Evolutionary conservation across 805 yeast species (phyloP).

Genomic region (Myxozyma monticola): DNA sequence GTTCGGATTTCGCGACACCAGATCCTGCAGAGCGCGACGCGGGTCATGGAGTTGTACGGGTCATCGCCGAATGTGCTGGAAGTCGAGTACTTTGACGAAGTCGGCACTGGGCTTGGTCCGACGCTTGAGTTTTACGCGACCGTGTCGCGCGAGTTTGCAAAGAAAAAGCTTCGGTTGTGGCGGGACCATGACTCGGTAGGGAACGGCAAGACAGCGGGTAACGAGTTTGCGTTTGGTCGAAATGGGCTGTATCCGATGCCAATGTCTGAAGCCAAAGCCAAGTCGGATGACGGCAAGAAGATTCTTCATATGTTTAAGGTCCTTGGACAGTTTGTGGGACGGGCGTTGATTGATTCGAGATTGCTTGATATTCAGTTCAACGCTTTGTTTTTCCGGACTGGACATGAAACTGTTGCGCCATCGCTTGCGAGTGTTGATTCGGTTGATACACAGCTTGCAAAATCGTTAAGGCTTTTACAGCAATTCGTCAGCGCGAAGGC

Average conservation of each 20-base stretch:
- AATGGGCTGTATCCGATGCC: conserved; percentile 79
- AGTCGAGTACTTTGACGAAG: conserved; percentile 85
- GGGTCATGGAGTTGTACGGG: conserved; percentile 74
- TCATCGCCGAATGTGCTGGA: conserved; percentile 79
- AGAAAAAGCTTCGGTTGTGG: conserved; percentile 66
- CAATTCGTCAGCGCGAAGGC: conserved; percentile 43
- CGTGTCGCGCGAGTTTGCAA: conserved; percentile 73
- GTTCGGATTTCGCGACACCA: conserved; percentile 71
- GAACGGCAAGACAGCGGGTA: conserved; percentile 34
- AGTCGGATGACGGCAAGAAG: conserved; percentile 44
- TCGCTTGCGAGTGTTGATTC: conserved; percentile 44
- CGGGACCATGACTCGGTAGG: conserved; percentile 42
- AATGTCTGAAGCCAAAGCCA: conserved; percentile 32
- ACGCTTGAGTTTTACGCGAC: conserved; percentile 87
- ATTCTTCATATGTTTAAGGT: conserved; percentile 56
- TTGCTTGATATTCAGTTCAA: conserved; percentile 80
- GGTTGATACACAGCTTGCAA: conserved; percentile 61
- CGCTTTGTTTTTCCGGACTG: conserved; percentile 58
- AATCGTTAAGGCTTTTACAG: conserved; percentile 55
- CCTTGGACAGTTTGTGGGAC: conserved; percentile 81
- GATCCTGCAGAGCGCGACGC: conserved; percentile 73
- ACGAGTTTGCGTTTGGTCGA: conserved; percentile 43
- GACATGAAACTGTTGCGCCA: conserved; percentile 36
- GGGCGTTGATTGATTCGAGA: conserved; percentile 84
- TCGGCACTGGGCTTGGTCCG: conserved; percentile 96